These are phyloP conservation scores for Saturnispora quitensis DNA, from an alignment of 805 yeast species.

Conservation along the genomic window DNA sequence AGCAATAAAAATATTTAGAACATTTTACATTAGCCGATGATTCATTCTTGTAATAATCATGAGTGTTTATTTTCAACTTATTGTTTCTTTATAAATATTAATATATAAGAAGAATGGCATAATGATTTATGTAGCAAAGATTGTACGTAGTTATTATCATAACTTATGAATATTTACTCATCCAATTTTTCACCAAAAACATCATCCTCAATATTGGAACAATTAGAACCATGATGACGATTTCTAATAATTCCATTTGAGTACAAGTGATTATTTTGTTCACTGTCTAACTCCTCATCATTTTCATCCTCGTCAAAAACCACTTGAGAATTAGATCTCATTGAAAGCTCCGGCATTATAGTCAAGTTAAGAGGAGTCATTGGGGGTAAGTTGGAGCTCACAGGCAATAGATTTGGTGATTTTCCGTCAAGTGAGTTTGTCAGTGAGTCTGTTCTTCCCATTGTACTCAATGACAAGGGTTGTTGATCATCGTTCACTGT, in stretches of 20 bases:
- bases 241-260: neutral
- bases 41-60: neutral
- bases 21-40: neutral
- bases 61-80: neutral
- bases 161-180: neutral
- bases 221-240: neutral
- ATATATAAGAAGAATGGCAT: neutral
- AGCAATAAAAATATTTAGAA: conserved; percentile 8
- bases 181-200: conserved; percentile 12
- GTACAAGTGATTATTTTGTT: neutral
- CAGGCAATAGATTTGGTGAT: conserved; percentile 29
- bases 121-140: neutral
- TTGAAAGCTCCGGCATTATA: conserved; percentile 14
- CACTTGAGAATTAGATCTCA: conserved; percentile 7
- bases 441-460: conserved; percentile 18
- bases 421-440: conserved; percentile 23
- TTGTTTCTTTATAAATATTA: neutral
- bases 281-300: conserved; percentile 1
- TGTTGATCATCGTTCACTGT: neutral
- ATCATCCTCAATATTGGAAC: conserved; percentile 6
- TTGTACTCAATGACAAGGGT: conserved; percentile 3
- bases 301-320: conserved; percentile 13
- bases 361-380: conserved; percentile 30
- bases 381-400: conserved; percentile 28
- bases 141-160: neutral